Base-by-base conservation (phyloP, 1,284 basidiomycete species). In the Leccinum subfulvum region DNA sequence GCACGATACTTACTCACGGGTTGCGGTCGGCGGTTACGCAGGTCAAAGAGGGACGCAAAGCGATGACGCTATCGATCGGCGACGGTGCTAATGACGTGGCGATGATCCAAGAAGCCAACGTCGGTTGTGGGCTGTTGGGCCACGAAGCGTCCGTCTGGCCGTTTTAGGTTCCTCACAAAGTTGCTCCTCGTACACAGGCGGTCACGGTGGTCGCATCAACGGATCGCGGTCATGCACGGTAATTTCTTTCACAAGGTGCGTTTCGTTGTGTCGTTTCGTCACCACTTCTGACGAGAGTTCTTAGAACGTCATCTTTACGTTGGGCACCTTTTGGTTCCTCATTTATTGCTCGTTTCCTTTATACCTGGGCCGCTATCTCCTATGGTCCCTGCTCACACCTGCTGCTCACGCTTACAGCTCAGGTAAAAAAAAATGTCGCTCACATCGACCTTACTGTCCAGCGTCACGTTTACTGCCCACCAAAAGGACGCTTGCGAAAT, bases 81-180 rank as follows among this genome's bases (percentile, higher is more conserved):
- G 97, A 99, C 71, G 97, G 97, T 61, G 94, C 94, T 13, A 97
- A 96, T 71, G 95, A 97, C 71, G 94, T 97, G 10, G 94, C 94
- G 4, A 97, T 97, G 94, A 98, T 99, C 67, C 97, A 99, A 76
- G 96, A 98, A 73, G 97, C 97, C 41, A 97, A 98, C 75, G 90
- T 97, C 68, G 97, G 97, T 5, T 95, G 96, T 71, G 97, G 97
- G 28, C 83, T 98, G 28, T 88, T 95, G 65, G 97, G 97, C 59
- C 85, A 97, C 54, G 97, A 99, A 76, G 97, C 97, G 60, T 96
- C 95, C 96, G 1, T 96, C 98, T 78, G 96, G 95, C 2, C 97
- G 98, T 74, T 99, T 99, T 82, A 83, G 96, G 60, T 98, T 91
- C 81, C 77, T 98, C 64, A 97, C 95, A 1, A 94, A 95, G 74